A percentile compares a stretch with the other conserved stretches of the same genome.
These are phyloP conservation scores for Bruguiera parviflora DNA, from an alignment of 345 rosid genomes.

Conservation along the genomic window DNA sequence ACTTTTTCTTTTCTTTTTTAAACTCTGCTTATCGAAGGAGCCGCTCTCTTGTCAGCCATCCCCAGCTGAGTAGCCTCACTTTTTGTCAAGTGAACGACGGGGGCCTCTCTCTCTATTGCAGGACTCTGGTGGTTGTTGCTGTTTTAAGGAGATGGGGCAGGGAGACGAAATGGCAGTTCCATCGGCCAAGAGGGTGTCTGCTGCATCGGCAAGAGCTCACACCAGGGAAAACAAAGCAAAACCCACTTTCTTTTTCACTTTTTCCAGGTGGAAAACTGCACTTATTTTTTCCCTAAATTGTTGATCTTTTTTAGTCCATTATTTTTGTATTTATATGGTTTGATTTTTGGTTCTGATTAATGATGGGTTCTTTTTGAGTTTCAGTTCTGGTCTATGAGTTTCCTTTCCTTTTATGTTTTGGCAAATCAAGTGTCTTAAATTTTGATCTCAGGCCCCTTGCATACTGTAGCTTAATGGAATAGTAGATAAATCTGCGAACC, in stretches of 20 bases:
- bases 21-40: no score
- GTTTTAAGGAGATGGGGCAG: not conserved
- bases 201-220: conserved; percentile 31
- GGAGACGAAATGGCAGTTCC: not conserved
- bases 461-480: no score
- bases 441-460: no score
- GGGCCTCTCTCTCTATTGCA: no score
- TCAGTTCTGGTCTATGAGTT: not conserved
- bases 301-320: not conserved
- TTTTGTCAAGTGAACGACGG: no score
- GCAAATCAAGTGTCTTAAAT: no score
- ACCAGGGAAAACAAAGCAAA: conserved; percentile 17
- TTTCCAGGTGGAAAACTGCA: conserved; percentile 22
- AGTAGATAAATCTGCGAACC: no score
- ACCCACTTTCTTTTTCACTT: conserved; percentile 15
- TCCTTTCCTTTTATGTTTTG: not conserved
- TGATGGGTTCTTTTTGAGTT: conserved; percentile 10
- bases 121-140: not conserved
- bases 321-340: no score
- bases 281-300: not conserved
- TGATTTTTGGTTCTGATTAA: not conserved
- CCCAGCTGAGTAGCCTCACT: no score
- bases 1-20: no score
- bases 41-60: no score
- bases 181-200: conserved; percentile 14